phyloP scores from a whole-genome alignment of 2,329 filamentous ascomycete species.

The Tolypocladium tropicale region DNA sequence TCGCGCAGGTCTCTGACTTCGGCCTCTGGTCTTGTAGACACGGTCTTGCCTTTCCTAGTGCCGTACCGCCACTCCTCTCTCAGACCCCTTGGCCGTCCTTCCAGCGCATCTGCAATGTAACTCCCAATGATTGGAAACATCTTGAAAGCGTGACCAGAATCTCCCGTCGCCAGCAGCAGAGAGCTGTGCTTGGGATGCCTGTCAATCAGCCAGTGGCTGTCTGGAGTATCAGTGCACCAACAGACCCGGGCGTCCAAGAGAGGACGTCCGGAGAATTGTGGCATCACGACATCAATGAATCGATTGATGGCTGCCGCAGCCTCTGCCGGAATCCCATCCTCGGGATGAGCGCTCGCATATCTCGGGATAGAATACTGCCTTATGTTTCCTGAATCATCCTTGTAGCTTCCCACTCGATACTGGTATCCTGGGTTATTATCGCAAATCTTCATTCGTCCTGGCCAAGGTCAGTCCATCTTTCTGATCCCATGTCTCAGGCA shows the following conservation, averaged over 20 bases:
- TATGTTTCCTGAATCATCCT: neutral
- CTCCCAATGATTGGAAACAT: slow-evolving; percentile 15
- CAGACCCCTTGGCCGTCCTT: neutral
- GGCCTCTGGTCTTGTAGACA: neutral
- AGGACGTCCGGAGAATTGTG: slow-evolving; percentile 13
- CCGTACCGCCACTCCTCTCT: neutral
- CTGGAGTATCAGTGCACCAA: slow-evolving; percentile 16
- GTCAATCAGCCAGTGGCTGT: slow-evolving; percentile 14
- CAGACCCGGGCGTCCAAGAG: slow-evolving; percentile 12
- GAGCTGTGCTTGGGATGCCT: slow-evolving; percentile 8
- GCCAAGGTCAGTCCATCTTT: neutral
- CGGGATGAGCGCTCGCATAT: neutral
- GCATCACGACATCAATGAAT: neutral
- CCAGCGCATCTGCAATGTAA: slow-evolving; percentile 9
- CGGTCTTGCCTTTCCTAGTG: neutral
- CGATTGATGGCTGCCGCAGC: neutral
- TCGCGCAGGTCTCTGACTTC: neutral
- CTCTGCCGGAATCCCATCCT: neutral
- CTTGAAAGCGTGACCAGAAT: slow-evolving; percentile 16
- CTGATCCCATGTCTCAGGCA: neutral
- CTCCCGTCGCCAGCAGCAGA: slow-evolving; percentile 11
- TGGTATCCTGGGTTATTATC: neutral
- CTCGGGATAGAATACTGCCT: neutral
- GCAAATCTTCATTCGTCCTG: neutral
- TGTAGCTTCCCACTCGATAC: neutral